Base-by-base conservation (phyloP, 169 alveolate genomes). In the Pseudocohnilembus persalinus region DNA sequence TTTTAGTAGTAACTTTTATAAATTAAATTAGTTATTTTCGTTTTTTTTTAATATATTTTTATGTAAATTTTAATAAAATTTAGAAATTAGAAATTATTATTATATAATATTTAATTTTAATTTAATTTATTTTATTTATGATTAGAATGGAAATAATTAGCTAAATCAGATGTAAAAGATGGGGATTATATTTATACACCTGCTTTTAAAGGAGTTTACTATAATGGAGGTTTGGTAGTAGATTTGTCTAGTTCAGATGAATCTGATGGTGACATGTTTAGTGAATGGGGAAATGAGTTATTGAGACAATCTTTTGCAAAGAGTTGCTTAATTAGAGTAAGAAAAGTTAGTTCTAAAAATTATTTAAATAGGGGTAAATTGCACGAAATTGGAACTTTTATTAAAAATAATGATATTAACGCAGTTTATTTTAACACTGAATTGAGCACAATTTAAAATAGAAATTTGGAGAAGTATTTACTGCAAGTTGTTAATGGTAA, bases 401-500 rank as follows among this genome's bases (percentile, higher is more conserved):
- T 94, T 11, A 85, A 82, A 72, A 93, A 93, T 63, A 88, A 83
- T 26, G 75, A 85, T 29, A 83, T 91, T 1, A 83, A 91, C 65
- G 89, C 89, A 26, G 95, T 97, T 49, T 97, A 93, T 90, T 88
- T 97, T 75, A 97, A 97, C 88, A 74, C 95, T 29, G 83, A 89
- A 74, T 88, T 97, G 35, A 91, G 97, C 29, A 92, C 98, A 0
- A 83, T 90, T 72, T 94, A 97, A 88, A 87, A 93, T 63, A 93
- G 95, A 77, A 95, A 96, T 80, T 77, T 97, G 76, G 98, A 96
- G 80, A 92, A 90, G 87, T 88, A 83, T 35, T 16, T 73, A 30
- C 24, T 28, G 64, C 26, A n/a, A 29, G 30, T 91, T n/a, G 83
- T 91, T 6, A 84, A 76, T 29, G 87, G 84, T 27, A 85, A 90